These are phyloP conservation scores for Aspergillus ustus DNA, from an alignment of 2,329 filamentous ascomycete genomes.

Conservation along the genomic window DNA sequence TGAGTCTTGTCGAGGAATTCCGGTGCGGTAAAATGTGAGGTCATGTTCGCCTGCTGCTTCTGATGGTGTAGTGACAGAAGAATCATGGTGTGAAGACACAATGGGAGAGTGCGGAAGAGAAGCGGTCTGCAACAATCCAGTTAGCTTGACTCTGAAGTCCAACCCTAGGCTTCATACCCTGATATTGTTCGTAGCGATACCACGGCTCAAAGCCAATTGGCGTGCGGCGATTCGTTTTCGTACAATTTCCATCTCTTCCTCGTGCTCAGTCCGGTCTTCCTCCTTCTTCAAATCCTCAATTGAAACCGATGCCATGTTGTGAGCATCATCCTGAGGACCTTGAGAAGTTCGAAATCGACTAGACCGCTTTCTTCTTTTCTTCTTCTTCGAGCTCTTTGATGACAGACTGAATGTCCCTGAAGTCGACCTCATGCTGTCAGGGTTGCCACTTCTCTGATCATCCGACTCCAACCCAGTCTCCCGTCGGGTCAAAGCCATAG, in stretches of 20 bases:
- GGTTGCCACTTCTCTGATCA: slow-evolving; percentile 71
- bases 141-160: neutral
- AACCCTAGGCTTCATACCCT: slow-evolving; percentile 31
- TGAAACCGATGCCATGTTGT: slow-evolving; percentile 48
- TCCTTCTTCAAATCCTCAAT: slow-evolving; percentile 62
- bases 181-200: slow-evolving; percentile 44
- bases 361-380: slow-evolving; percentile 33
- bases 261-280: slow-evolving; percentile 56
- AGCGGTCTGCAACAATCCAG: slow-evolving; percentile 13
- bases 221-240: slow-evolving; percentile 60
- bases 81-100: slow-evolving; percentile 13
- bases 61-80: slow-evolving; percentile 13
- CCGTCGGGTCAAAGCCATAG: slow-evolving; percentile 72
- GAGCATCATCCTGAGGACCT: slow-evolving; percentile 33
- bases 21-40: slow-evolving; percentile 5
- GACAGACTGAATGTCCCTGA: slow-evolving; percentile 55
- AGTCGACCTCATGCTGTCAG: slow-evolving; percentile 43
- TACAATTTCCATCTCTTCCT: slow-evolving; percentile 62
- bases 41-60: slow-evolving; percentile 21
- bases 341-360: slow-evolving; percentile 34
- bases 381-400: slow-evolving; percentile 49
- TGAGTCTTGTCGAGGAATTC: slow-evolving; percentile 20
- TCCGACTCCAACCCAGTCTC: slow-evolving; percentile 64
- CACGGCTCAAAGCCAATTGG: slow-evolving; percentile 59
- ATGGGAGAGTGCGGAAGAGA: slow-evolving; percentile 18